Evolutionary conservation across 2,329 filamentous ascomycete species (phyloP).

Genomic region (Paecilomyces sp.): DNA sequence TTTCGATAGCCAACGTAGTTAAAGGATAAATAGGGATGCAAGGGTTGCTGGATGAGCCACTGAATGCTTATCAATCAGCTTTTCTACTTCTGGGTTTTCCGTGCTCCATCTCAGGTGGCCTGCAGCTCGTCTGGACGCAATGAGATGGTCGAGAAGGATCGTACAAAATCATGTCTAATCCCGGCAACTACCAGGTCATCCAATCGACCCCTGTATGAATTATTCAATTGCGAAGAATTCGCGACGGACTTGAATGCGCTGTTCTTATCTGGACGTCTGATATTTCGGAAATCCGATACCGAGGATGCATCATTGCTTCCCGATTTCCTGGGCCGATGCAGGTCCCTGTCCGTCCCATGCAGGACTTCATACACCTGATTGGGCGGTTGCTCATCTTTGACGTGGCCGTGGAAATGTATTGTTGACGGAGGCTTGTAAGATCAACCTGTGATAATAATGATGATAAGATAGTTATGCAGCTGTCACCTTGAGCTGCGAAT

Average conservation of each 20-base stretch:
- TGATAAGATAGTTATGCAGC: not conserved
- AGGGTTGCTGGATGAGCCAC: too few relatives aligned
- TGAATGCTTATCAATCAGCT: too few relatives aligned
- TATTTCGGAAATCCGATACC: not conserved
- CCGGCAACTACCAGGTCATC: not conserved
- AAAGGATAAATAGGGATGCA: too few relatives aligned
- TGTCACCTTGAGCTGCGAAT: not conserved
- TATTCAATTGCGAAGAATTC: too few relatives aligned
- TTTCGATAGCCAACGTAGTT: too few relatives aligned
- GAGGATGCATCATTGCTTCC: not conserved
- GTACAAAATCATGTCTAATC: not conserved
- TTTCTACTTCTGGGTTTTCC: not conserved
- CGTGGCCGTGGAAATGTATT: not conserved
- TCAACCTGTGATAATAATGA: too few relatives aligned
- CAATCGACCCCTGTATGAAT: too few relatives aligned
- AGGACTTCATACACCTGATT: not conserved
- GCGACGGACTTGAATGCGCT: not conserved
- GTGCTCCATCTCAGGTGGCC: not conserved
- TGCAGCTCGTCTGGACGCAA: not conserved
- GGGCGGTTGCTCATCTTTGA: not conserved
- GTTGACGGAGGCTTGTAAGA: not conserved
- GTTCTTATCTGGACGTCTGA: not conserved
- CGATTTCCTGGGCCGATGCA: not conserved
- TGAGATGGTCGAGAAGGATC: not conserved
- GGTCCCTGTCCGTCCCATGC: not conserved